These are phyloP conservation scores for Suhomyces vadensis DNA, from an alignment of 805 yeast species.

Conservation along the genomic window DNA sequence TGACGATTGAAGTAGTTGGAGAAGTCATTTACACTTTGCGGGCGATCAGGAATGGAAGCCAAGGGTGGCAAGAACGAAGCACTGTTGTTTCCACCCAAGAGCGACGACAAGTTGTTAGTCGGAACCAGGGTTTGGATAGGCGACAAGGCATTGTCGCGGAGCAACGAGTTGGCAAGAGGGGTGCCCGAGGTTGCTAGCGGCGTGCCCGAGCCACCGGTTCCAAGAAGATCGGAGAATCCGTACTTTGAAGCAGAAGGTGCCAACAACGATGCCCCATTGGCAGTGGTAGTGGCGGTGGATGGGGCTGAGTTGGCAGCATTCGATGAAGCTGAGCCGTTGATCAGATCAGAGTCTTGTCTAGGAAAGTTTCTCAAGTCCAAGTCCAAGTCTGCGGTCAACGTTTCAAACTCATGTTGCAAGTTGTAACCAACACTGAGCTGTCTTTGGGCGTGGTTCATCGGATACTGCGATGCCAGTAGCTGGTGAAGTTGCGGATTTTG, in stretches of 20 bases:
- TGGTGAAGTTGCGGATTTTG: constrained; percentile 1
- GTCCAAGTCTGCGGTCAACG: constrained; percentile 47
- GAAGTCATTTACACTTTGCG: constrained; percentile 45
- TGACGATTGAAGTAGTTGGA: constrained; percentile 21
- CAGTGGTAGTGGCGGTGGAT: constrained; percentile 6
- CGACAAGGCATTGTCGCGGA: constrained; percentile 23
- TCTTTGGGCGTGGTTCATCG: constrained; percentile 19
- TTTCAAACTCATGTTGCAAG: constrained; percentile 48
- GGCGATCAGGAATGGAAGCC: constrained; percentile 37
- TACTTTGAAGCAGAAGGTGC: constrained; percentile 18
- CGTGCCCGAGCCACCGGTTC: constrained; percentile 7
- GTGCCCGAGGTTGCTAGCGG: constrained; percentile 8
- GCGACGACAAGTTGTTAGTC: constrained; percentile 24
- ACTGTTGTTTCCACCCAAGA: constrained; percentile 19
- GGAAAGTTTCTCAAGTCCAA: constrained; percentile 35
- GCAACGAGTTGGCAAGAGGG: constrained; percentile 14
- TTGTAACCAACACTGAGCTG: constrained; percentile 48
- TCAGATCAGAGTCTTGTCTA: constrained; percentile 4
- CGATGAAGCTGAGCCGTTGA: not conserved
- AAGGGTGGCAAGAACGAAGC: constrained; percentile 30
- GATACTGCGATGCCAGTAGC: not conserved
- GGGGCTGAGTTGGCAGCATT: constrained; percentile 1
- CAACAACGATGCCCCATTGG: constrained; percentile 13
- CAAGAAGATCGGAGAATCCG: constrained; percentile 9
- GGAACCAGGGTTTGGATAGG: constrained; percentile 18